Conservation (phyloP, 2,329 filamentous ascomycete species). For the Gliomastix tumulicola region DNA sequence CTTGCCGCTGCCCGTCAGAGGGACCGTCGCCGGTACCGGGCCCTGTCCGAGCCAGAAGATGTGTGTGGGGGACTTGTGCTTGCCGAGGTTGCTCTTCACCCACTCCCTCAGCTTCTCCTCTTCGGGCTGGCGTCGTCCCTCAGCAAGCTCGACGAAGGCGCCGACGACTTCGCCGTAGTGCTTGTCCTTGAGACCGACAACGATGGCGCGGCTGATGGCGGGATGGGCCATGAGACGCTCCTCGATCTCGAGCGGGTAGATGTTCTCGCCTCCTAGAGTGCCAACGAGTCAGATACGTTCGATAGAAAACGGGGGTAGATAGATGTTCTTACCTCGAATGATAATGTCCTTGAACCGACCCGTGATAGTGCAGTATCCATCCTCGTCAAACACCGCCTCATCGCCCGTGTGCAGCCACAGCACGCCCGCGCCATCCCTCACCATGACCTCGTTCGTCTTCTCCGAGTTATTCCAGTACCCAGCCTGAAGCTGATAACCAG, state of each 20-base stretch:
- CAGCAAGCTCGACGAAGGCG: constrained; percentile 47
- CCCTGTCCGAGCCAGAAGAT: constrained; percentile 69
- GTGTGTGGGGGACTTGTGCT: constrained; percentile 64
- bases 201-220: constrained; percentile 55
- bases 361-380: constrained; percentile 66
- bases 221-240: constrained; percentile 62
- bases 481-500: constrained; percentile 68
- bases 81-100: constrained; percentile 54
- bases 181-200: constrained; percentile 62
- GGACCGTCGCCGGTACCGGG: constrained; percentile 46
- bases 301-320: constrained; percentile 8
- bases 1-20: constrained; percentile 67
- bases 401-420: constrained; percentile 65
- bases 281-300: too few relatives aligned
- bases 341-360: constrained; percentile 76
- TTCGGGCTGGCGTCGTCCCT: constrained; percentile 28
- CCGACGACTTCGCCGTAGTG: constrained; percentile 69
- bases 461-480: constrained; percentile 64
- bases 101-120: constrained; percentile 53
- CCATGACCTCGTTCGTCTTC: constrained; percentile 61
- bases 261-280: constrained; percentile 59
- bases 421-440: constrained; percentile 42
- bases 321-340: constrained; percentile 48
- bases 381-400: constrained; percentile 59
- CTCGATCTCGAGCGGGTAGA: constrained; percentile 70